A percentile compares a stretch with the other conserved stretches of the same genome.
phyloP scores from a whole-genome alignment of 176 grass and related monocot species.

The Bonia amplexicaulis region DNA sequence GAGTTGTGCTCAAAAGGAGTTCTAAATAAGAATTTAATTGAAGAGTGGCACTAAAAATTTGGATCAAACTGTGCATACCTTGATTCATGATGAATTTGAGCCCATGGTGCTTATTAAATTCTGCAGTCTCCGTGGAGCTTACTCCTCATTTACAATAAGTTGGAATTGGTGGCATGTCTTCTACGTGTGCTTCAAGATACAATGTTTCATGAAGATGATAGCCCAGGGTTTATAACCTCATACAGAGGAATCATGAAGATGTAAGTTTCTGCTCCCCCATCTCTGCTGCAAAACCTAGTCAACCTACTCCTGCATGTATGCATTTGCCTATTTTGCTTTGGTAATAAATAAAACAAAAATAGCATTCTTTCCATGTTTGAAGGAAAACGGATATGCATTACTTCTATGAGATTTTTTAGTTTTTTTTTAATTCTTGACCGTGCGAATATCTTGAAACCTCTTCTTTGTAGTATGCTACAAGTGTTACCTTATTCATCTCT shows the following conservation, averaged over 20 bases:
- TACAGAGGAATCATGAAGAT: not conserved
- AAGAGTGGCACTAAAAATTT: slow-evolving; percentile 17
- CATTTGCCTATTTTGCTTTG: not conserved
- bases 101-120: not conserved
- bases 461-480: not conserved
- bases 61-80: slow-evolving; percentile 14
- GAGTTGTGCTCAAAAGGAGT: slow-evolving; percentile 38
- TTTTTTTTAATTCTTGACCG: not conserved
- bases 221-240: not conserved
- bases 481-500: not conserved
- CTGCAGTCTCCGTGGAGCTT: not conserved
- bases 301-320: not conserved
- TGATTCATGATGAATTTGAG: slow-evolving; percentile 8
- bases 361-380: not conserved
- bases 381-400: not conserved
- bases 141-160: slow-evolving; percentile 4
- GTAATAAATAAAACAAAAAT: not conserved
- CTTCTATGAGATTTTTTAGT: not conserved
- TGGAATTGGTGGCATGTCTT: not conserved
- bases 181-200: not conserved
- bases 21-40: slow-evolving; percentile 28
- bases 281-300: not conserved
- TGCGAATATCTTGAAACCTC: not conserved
- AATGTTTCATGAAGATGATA: slow-evolving; percentile 18
- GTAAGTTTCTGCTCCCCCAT: slow-evolving; percentile 16